Evolutionary conservation across 2,329 filamentous ascomycete species (phyloP).

Genomic region (Fusarium coffeatum): DNA sequence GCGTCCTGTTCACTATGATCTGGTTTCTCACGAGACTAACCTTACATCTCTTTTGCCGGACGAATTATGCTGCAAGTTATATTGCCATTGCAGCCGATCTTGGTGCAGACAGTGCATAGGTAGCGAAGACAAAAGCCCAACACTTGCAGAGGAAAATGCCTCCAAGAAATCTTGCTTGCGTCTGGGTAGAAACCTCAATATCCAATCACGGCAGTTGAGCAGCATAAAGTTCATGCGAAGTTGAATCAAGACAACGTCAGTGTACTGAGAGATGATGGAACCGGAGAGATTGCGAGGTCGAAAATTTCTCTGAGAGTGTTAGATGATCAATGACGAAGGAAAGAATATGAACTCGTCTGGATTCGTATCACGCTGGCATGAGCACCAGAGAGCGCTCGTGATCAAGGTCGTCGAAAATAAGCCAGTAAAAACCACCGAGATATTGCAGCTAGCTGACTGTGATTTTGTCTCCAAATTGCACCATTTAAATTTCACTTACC

Average conservation of each 20-base stretch:
- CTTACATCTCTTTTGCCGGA: not conserved
- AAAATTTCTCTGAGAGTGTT: not conserved
- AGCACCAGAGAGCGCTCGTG: not conserved
- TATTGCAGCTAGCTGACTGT: too few relatives aligned
- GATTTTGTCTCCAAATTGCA: not conserved
- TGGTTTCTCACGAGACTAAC: not conserved
- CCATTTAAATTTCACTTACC: not conserved
- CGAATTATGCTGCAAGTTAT: not conserved
- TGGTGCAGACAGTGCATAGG: not conserved
- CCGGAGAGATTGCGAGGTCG: not conserved
- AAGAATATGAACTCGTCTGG: not conserved
- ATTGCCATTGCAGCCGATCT: not conserved
- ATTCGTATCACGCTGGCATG: not conserved
- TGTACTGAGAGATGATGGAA: not conserved
- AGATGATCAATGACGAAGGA: not conserved
- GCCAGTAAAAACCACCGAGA: too few relatives aligned
- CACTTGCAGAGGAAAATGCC: not conserved
- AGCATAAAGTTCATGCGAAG: not conserved
- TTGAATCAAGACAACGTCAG: not conserved
- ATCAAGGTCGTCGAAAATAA: not conserved
- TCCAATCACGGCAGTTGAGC: not conserved
- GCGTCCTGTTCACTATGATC: not conserved
- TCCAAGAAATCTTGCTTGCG: not conserved
- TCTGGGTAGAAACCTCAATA: not conserved
- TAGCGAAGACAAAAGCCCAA: not conserved